Evolutionary conservation across 306 rosid species (phyloP), one percentile per base, ranked within the genome.

Genomic region (Medicago truncatula): DNA sequence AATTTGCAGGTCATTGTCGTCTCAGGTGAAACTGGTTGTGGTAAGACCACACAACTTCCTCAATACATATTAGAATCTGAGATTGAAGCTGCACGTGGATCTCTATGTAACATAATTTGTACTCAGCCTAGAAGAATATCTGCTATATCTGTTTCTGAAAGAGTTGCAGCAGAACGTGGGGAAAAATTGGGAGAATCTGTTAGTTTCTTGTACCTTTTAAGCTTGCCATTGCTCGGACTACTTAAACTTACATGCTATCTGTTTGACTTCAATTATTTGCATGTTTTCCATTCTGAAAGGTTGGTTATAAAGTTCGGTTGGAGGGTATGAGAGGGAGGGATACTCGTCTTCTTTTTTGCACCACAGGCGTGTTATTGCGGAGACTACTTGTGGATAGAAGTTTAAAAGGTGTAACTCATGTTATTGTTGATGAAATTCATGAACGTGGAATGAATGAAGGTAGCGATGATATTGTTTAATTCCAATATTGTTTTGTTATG

Each of bases 401-500:
- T 78, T 83, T 96, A 78, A 88, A 90, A 73, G 97, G 94, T 75
- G 89, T 92, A 74, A 89, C 92, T 75, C 98, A 92, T 86, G 98
- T 96, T 52, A 83, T 96, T 83, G 96, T 96, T 68, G 98, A 96
- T 79, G 99, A 96, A 85, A 96, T 96, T 81, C 99, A 96, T 75
- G 99, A 96, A 79, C 98, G 99, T 41, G 99, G 99, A 87, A 92
- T 96, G 97, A 96, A 92, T 81, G 98, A 96, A 92, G 99, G 99
- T 96, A 89, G 79, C 17, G 9, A 53, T 16, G 67, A 28, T 10
- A 44, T 61, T 49, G 54, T 65, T 64, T 67, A 40, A 53, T 15
- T 50, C 70, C 81, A 62, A 2, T 71, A 72, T 70, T 62, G 73
- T 54, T 38, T 87, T 53, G 77, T 53, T 63, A n/a, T 23, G 28